Evolutionary conservation across 176 grass and related monocot genomes (phyloP), one percentile per base, ranked within the genome.

Genomic region (Pontederia crassipes): DNA sequence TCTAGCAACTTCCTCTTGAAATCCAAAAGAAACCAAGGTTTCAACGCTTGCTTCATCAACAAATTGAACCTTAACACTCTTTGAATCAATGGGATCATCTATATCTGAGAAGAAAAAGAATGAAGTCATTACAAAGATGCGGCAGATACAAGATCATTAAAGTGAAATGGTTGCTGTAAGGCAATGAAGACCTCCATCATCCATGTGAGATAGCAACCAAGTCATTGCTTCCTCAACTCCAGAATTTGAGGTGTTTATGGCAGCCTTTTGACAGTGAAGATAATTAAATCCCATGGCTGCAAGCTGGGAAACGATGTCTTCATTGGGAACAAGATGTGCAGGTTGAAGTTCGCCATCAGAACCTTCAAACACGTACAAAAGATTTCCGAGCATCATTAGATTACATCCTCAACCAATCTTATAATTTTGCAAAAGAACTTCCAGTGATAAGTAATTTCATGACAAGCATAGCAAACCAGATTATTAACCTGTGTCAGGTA

Each of bases 211-310:
- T 16, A 98, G 79, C 45, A 98, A 79, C 93, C 93, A 98, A 61
- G 75, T 88, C 93, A 92, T 98, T 29, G 87, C 87, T 68, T 92
- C 87, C 74, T 98, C 93, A 45, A 98, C 79, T 47, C 93, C 93
- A 55, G 81, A 46, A 72, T 98, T 98, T 16, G 74, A 72, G 57
- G 93, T 98, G 66, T 72, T 98, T 67, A 98, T 90, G 62, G 87
- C 93, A 67, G 93, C 93, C 85, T 88, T 98, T 67, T 98, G 87
- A 64, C 93, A 98, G 50, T 77, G 87, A 71, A 98, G 61, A 55
- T 92, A 92, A 80, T 92, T 88, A 78, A 98, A 98, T 28, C 87
- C 93, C 84, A 92, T 98, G 77, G 67, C 75, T 63, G 87, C 84
- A 79, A 98, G 79, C 56, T 98, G 83, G 26, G 87, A 82, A 32